Evolutionary conservation across 2,329 filamentous ascomycete genomes (phyloP), one percentile per base, ranked within the genome.

Genomic region (Botryotinia narcissicola): DNA sequence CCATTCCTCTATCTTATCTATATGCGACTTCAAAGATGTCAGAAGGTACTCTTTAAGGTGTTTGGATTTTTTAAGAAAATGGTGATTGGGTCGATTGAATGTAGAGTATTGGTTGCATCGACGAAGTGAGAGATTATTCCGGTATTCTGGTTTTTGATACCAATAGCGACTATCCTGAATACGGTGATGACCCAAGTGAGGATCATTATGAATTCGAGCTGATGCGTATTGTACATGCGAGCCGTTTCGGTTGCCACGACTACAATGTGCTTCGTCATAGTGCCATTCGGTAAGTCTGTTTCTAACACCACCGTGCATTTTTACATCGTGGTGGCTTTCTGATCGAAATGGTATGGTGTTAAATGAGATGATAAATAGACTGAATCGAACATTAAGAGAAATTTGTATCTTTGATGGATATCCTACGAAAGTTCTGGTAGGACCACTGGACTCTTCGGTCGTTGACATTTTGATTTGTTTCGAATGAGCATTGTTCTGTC

Each of bases 1-100:
- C 64, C 46, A 67, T 67, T 54, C 22, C 22, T 67, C 46, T 48
- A 66, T 66, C 20, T 29, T 66, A 12, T 66, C 29, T 29, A 40
- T 51, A 37, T 67, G 64, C 32, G 32, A 67, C 46, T 25, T 67
- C 46, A 67, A 32, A 67, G 64, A 54, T 20, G 46, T 54, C 2
- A 54, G 32, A 37, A 67, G 64, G 64, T 54, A 51, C 16, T 51
- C 32, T 67, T 51, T 40, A 16, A 67, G 46, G 35, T 51, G 64
- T 40, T 67, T 54, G n/a, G 32, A 67, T 67, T n/a, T 67, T 32
- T 37, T 7, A 25, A 67, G 63, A 16, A 67, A 67, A 54, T 67
- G 42, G 46, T 66, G 64, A 54, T 54, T 67, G 35, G 64, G 32
- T 54, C 46, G 64, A 67, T 37, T 37, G 22, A 9, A 67, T 54